These are phyloP conservation scores for Sesbania bispinosa DNA, from an alignment of 306 rosid genomes.

Conservation along the genomic window DNA sequence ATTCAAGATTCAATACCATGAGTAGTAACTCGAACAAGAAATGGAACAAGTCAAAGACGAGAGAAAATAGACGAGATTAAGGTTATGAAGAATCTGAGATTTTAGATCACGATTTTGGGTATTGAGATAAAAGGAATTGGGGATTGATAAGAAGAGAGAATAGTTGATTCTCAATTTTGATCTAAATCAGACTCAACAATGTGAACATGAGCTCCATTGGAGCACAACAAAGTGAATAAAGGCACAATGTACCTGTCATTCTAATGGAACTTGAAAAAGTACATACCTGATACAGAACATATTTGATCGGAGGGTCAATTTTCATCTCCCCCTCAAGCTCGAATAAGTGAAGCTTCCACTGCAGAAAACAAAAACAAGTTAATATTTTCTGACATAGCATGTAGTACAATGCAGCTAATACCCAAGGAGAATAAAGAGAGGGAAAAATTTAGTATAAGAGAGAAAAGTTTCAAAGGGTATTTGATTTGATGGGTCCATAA, in stretches of 20 bases:
- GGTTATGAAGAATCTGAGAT: no score
- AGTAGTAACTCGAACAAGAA: no score
- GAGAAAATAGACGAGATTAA: no score
- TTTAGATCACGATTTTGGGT: no score
- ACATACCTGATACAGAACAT: slow-evolving; percentile 80
- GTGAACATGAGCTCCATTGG: not conserved
- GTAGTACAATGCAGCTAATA: not conserved
- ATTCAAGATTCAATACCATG: no score
- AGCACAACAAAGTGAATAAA: not conserved
- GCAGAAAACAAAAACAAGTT: slow-evolving; percentile 11
- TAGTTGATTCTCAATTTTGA: no score
- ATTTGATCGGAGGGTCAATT: slow-evolving; percentile 71
- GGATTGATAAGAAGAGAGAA: no score
- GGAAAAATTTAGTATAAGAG: not conserved
- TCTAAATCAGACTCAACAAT: no score
- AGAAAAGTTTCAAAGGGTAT: not conserved
- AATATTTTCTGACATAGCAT: not conserved
- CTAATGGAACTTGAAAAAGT: slow-evolving; percentile 7
- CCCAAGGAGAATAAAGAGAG: not conserved
- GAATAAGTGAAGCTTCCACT: slow-evolving; percentile 99
- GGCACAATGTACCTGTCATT: not conserved
- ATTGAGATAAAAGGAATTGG: no score
- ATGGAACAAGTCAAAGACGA: no score
- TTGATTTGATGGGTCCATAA: no score
- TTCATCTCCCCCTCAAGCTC: slow-evolving; percentile 91